Base-by-base conservation (phyloP, 257 asterid genomes). In the Henckelia pumila region DNA sequence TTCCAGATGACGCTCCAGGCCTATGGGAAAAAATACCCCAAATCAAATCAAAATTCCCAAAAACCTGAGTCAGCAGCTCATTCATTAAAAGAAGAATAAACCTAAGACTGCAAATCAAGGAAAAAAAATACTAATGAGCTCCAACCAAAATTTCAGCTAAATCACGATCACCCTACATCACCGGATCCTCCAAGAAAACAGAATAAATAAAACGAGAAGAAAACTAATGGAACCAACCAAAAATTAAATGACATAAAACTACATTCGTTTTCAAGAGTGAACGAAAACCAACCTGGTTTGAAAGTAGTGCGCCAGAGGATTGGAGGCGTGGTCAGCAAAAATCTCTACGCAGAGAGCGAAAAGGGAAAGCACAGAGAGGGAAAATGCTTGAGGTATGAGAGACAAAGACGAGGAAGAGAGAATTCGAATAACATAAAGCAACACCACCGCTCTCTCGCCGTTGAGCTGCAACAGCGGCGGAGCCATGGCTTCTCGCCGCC, bases 391-490 rank as follows among this genome's bases (percentile, higher is more conserved):
- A 2, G 69, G 72, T 35, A 88, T 71, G 66, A 93, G 86, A 61
- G 85, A 73, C 8, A 64, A 13, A 47, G 96, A 91, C 24, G 84
- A 63, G 24, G 88, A 82, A 56, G 53, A 82, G 69, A 90, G 74
- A 65, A 88, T 80, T 71, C 80, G 79, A 57, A 76, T 69, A 22
- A 88, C 71, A 74, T 81, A 90, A 26, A 88, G 75, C 64, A 83
- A 60, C 70, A 90, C 89, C 77, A 93, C 99, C 75, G 82, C 83
- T 76, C 97, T 84, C 86, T 93, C 99, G 82, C 97, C 97, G 84
- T 84, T 92, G 61, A 85, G 79, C 78, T 55, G 77, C 86, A 80
- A 78, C 79, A 68, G 81, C 82, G 77, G 71, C 63, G 64, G 67
- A 70, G 83, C 76, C 88, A 82, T 74, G 74, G 79, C 68, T 35